Evolutionary conservation across 1,284 basidiomycete genomes (phyloP), one percentile per base, ranked within the genome.

Genomic region (Austroboletus novae-zelandiae): DNA sequence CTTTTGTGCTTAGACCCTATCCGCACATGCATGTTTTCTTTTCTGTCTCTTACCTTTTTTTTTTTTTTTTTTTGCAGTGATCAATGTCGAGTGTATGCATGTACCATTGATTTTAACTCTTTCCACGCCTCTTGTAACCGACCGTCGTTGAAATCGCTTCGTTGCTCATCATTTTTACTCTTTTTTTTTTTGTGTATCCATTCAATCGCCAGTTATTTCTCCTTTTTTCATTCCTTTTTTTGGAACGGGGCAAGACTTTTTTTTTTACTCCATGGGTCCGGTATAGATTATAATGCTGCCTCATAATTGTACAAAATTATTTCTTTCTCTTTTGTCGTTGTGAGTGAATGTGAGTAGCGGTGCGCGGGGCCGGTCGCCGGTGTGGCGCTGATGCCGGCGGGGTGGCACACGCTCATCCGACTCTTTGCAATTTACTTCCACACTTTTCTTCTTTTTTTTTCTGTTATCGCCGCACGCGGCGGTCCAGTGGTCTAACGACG

Each of bases 291-390:
- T 25, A 25, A 50, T 62, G 54, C 52, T 46, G 31, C 47, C 48
- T 66, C 51, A 46, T 66, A 66, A 65, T 66, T 61, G 58, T 66
- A 67, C 55, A n/a, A 51, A 40, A 20, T 15, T n/a, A 14, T 36
- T 18, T 18, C 17, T n/a, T 36, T 36, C 14, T 36, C 9, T 36
- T 17, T 17, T 15, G 5, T 7, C 5, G 35, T 13, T n/a, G 34
- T 35, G 34, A 13, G 31, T 15, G 51, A 60, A 52, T 43, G 50
- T 62, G 64, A 40, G 54, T 25, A 25, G 25, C 25, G 25, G 25
- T 8, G 6, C 7, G 25, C 25, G 25, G 25, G 7, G 25, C 25
- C 25, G 25, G 25, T 25, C 31, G 31, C 14, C 31, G 31, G 10
- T 32, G 31, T 32, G 13, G 15, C 25, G 25, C 25, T 25, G 25